phyloP scores from a whole-genome alignment of 2,329 filamentous ascomycete genomes.

The Calycina marina region DNA sequence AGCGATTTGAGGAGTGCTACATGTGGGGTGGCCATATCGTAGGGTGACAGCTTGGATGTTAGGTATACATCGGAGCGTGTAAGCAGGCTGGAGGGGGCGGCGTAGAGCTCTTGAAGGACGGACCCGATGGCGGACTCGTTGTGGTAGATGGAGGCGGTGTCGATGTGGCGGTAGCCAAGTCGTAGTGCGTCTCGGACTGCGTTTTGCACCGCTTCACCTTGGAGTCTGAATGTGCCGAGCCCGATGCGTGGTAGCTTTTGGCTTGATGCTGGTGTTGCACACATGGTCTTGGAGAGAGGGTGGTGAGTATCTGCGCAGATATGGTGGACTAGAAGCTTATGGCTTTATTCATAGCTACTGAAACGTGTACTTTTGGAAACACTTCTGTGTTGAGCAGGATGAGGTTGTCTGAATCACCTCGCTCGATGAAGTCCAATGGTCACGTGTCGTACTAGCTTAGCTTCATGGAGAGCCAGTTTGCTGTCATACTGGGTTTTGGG shows the following conservation, averaged over 20 bases:
- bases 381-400: too few species aligned
- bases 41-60: conserved; percentile 69
- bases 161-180: conserved; percentile 25
- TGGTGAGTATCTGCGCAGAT: too few species aligned
- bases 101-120: conserved; percentile 6
- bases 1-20: conserved; percentile 43
- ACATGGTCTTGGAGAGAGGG: too few species aligned
- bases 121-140: conserved; percentile 28
- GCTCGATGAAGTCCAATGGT: too few species aligned
- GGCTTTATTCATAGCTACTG: too few species aligned
- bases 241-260: conserved; percentile 5
- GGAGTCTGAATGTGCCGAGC: conserved; percentile 9
- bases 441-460: too few species aligned
- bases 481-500: too few species aligned
- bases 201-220: conserved; percentile 6
- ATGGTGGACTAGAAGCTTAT: too few species aligned
- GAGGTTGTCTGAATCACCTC: too few species aligned
- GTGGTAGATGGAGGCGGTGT: conserved; percentile 31
- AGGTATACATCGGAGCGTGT: conserved; percentile 39
- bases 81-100: conserved; percentile 1
- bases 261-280: too few species aligned
- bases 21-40: conserved; percentile 52
- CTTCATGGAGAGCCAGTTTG: too few species aligned
- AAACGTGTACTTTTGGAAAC: too few species aligned
- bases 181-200: conserved; percentile 5